Percentiles rank a stretch among this genome's conserved stretches.
Conservation (phyloP, 2,329 filamentous ascomycete species). For the Cyclaneusma minus region DNA sequence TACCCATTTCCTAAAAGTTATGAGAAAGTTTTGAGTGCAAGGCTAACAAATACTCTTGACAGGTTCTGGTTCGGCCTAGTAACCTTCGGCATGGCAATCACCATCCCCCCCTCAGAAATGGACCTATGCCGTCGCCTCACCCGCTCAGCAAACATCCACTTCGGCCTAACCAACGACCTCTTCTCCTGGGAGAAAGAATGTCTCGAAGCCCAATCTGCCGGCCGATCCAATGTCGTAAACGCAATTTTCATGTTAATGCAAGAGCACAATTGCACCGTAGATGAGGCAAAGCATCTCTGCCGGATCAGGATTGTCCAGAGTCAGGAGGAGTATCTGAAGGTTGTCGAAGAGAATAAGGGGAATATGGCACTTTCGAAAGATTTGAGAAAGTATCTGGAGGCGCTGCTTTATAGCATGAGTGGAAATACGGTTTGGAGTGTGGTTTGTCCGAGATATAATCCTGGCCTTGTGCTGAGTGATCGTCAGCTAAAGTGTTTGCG, state of each 20-base stretch:
- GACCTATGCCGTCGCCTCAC: constrained; percentile 15
- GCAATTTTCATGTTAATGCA: constrained; percentile 24
- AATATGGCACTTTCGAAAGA: constrained; percentile 15
- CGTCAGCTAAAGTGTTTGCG: too few relatives aligned
- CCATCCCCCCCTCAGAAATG: constrained; percentile 21
- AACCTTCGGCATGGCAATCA: constrained; percentile 22
- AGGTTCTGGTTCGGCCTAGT: constrained; percentile 21
- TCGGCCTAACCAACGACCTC: constrained; percentile 23
- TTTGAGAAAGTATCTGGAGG: constrained; percentile 15
- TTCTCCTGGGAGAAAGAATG: constrained; percentile 23
- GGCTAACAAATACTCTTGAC: constrained; percentile 7
- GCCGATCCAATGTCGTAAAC: constrained; percentile 20
- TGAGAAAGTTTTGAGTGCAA: too few relatives aligned
- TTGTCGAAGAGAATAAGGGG: too few relatives aligned
- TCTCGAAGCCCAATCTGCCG: constrained; percentile 13
- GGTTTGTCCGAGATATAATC: constrained; percentile 20
- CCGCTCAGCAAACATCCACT: constrained; percentile 15
- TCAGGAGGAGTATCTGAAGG: too few relatives aligned
- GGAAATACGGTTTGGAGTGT: constrained; percentile 22
- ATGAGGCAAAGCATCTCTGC: constrained; percentile 15
- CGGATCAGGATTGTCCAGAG: constrained; percentile 12
- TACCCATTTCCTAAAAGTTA: too few relatives aligned
- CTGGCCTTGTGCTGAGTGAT: too few relatives aligned
- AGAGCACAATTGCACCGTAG: constrained; percentile 16
- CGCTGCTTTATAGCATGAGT: constrained; percentile 16